A percentile compares a stretch with the other conserved stretches of the same genome.
These are phyloP conservation scores for Morella rubra DNA, from an alignment of 306 rosid genomes.

Conservation along the genomic window DNA sequence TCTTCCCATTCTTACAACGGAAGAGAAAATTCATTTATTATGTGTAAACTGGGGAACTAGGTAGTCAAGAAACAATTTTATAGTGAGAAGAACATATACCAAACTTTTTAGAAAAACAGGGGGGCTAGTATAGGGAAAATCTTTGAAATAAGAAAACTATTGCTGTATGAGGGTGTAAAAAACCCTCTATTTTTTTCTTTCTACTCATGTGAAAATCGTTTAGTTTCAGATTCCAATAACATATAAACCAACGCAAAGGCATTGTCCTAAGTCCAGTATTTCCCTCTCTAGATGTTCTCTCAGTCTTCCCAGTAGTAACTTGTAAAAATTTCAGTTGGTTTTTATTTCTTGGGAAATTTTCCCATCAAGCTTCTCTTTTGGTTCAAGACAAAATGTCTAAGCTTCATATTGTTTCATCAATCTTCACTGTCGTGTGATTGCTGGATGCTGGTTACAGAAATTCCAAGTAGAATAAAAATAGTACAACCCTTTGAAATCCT, in stretches of 20 bases:
- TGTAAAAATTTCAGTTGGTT: neutral
- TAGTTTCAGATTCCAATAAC: neutral
- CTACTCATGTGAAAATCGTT: neutral
- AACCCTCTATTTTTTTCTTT: neutral
- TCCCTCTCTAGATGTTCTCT: neutral
- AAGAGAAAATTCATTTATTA: neutral
- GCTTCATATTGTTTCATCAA: slow-evolving; percentile 1
- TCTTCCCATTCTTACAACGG: neutral
- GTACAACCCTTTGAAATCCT: neutral
- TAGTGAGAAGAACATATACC: neutral
- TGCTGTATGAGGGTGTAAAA: neutral
- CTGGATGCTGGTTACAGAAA: neutral
- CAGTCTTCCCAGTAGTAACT: neutral
- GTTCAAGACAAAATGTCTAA: neutral
- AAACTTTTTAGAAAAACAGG: neutral
- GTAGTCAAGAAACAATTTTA: neutral
- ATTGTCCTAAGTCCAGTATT: neutral
- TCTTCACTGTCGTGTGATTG: neutral
- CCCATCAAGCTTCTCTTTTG: neutral
- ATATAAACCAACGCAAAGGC: neutral
- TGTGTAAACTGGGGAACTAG: neutral
- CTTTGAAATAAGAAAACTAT: neutral
- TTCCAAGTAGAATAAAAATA: neutral
- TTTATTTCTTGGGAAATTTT: neutral
- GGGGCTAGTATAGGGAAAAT: neutral